Base-by-base conservation (phyloP, 1,284 basidiomycete species). In the Pascua guehoae region DNA sequence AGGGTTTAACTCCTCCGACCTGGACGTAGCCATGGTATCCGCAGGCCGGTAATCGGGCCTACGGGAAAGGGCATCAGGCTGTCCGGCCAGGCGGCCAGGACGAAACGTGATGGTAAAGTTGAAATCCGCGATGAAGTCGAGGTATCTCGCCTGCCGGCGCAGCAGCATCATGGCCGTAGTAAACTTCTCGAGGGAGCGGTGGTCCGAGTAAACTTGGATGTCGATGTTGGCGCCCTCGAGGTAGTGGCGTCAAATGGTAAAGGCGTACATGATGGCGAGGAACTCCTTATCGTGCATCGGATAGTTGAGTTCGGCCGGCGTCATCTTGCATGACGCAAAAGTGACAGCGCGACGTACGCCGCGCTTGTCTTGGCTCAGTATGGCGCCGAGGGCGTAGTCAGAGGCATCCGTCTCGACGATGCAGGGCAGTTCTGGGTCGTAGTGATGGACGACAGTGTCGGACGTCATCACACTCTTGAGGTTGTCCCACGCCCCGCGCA, bases 241-340 rank as follows among this genome's bases (percentile, higher is more conserved):
- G 54, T 77, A 79, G 41, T 80, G 75, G 16, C 70, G 45, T 80
- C 79, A 83, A n/a, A n/a, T n/a, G n/a, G n/a, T 48, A 0, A 82
- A 59, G 0, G 76, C 65, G 16, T 66, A 17, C 2, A 82, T 71
- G 14, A 83, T 78, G 0, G 78, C 78, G 0, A 82, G 60, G 41
- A 84, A 53, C 69, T 84, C 81, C 53, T 77, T 71, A 60, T 85
- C 78, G n/a, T 81, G 76, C 40, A 81, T 79, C 16, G 78, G 70
- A 63, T 82, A 83, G 60, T 82, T 82, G 9, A 64, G 51, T 66
- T 81, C 75, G 0, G 74, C 60, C 0, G 67, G 45, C 4, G 24
- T 51, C 46, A 80, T 58, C 12, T 64, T 70, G 4, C 67, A 58
- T 4, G 76, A 79, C 24, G 71, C 61, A 62, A 76, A 79, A 0